Evolutionary conservation across 1,284 basidiomycete genomes (phyloP).

Genomic region (Coniferiporia weirii): DNA sequence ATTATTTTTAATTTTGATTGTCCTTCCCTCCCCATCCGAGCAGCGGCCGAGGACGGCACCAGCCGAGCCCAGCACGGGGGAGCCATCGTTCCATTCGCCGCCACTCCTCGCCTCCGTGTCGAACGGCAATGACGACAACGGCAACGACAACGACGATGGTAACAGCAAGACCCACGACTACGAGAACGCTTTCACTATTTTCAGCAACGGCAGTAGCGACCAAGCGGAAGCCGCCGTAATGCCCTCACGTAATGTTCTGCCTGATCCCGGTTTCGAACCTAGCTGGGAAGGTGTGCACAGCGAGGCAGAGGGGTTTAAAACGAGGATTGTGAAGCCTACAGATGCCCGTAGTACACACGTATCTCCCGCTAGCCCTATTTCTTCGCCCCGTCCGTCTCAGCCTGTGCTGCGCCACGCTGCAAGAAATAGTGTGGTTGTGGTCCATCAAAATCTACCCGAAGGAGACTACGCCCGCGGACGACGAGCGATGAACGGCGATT

Average conservation of each 20-base stretch:
- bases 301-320: no score
- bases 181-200: background rate
- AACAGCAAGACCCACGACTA: background rate
- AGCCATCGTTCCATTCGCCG: slow-evolving; percentile 6
- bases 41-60: slow-evolving; percentile 16
- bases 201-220: background rate
- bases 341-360: background rate
- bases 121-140: background rate
- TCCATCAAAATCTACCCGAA: background rate
- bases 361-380: background rate
- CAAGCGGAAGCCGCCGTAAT: background rate
- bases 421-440: background rate
- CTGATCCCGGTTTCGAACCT: background rate
- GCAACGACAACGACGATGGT: background rate
- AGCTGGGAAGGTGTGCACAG: background rate
- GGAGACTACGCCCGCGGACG: background rate
- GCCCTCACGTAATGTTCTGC: background rate
- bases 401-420: background rate
- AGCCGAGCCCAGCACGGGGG: slow-evolving; percentile 12
- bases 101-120: slow-evolving; percentile 12
- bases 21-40: background rate
- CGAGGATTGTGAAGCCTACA: no score
- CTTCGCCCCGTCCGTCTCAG: background rate
- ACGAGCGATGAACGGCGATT: background rate
- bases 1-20: background rate